Conservation (phyloP, 805 yeast species). For the Wickerhamiella allomyrinae region DNA sequence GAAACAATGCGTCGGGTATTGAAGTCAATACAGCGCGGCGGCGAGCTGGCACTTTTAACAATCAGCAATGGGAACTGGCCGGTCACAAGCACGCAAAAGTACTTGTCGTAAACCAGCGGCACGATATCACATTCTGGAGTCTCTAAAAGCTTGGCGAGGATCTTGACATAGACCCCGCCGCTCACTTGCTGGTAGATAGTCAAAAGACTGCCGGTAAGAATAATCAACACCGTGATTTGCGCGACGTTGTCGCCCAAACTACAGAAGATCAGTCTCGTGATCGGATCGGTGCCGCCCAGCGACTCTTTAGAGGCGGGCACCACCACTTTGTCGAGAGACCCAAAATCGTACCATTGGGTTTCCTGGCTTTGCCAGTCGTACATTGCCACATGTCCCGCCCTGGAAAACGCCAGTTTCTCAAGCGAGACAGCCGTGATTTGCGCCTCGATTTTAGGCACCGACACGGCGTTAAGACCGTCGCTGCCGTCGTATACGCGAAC, state of each 20-base stretch:
- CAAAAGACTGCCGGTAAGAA: slow-evolving; percentile 10
- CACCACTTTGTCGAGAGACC: not conserved
- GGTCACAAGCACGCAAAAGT: slow-evolving; percentile 49
- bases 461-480: not conserved
- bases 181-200: slow-evolving; percentile 10
- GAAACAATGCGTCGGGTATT: slow-evolving; percentile 36
- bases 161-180: slow-evolving; percentile 24
- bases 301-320: not conserved
- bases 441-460: not conserved
- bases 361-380: not conserved
- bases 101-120: slow-evolving; percentile 43
- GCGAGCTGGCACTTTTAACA: slow-evolving; percentile 46
- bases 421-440: not conserved
- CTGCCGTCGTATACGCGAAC: not conserved
- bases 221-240: not conserved
- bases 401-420: not conserved
- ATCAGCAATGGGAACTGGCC: slow-evolving; percentile 62
- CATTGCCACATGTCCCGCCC: not conserved
- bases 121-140: slow-evolving; percentile 37
- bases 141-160: slow-evolving; percentile 27
- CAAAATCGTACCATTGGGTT: not conserved
- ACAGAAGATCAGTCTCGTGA: not conserved
- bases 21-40: slow-evolving; percentile 53
- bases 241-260: slow-evolving; percentile 4
- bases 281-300: not conserved